Conservation (phyloP, 2,329 filamentous ascomycete genomes). For the Colletotrichum scovillei region DNA sequence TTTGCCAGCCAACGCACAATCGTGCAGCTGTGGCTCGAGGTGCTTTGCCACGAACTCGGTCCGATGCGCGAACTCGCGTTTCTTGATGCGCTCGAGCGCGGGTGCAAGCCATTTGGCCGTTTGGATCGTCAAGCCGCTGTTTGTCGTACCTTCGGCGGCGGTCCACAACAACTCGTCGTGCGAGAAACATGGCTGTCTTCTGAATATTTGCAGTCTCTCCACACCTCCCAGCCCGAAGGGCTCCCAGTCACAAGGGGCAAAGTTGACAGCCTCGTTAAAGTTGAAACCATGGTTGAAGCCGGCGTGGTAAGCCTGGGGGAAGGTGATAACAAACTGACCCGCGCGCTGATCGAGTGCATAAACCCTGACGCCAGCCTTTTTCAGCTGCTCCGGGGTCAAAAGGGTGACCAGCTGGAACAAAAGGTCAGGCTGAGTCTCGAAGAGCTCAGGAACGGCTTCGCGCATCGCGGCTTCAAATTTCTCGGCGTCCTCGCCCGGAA, state of each 20-base stretch:
- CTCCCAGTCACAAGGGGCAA: constrained; percentile 95
- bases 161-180: constrained; percentile 96
- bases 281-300: constrained; percentile 99
- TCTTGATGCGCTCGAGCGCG: constrained; percentile 81
- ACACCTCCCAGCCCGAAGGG: constrained; percentile 89
- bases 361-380: constrained; percentile 91
- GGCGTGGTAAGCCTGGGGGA: constrained; percentile 96
- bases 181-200: constrained; percentile 94
- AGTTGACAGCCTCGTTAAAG: constrained; percentile 98
- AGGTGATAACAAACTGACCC: constrained; percentile 95
- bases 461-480: constrained; percentile 97
- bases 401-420: constrained; percentile 98
- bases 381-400: constrained; percentile 90
- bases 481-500: constrained; percentile 91
- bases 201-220: constrained; percentile 85
- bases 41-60: constrained; percentile 76
- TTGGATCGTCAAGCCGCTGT: constrained; percentile 75
- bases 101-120: constrained; percentile 96
- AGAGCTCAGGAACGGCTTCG: constrained; percentile 93
- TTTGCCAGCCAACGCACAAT: constrained; percentile 62
- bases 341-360: constrained; percentile 96
- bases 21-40: constrained; percentile 63
- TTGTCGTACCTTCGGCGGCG: constrained; percentile 82
- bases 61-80: constrained; percentile 77
- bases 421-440: constrained; percentile 95